Evolutionary conservation across 2,329 filamentous ascomycete genomes (phyloP).

Genomic region (Fusarium marasasianum): DNA sequence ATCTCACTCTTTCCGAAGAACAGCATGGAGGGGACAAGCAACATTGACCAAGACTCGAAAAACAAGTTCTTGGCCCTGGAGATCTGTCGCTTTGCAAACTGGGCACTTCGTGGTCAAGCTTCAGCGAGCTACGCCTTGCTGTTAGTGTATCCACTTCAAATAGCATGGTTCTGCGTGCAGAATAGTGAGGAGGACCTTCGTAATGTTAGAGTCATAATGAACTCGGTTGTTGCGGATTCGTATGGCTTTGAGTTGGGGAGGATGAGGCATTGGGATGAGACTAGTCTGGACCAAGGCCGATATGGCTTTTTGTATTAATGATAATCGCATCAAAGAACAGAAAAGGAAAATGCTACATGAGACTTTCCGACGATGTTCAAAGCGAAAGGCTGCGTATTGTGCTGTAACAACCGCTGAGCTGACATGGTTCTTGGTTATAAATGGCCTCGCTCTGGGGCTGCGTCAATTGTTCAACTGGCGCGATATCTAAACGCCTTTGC

Average conservation of each 20-base stretch:
- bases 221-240: slow-evolving; percentile 12
- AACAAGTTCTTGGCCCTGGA: neutral
- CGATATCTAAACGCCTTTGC: neutral
- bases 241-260: slow-evolving; percentile 22
- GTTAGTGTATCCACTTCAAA: slow-evolving; percentile 20
- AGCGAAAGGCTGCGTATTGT: too few relatives aligned
- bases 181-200: neutral
- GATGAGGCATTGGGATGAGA: slow-evolving; percentile 12
- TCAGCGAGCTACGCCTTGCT: neutral
- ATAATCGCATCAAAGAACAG: rapidly evolving
- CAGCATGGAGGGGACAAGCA: neutral
- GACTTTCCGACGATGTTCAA: rapidly evolving
- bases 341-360: neutral
- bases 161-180: slow-evolving; percentile 20
- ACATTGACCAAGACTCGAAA: neutral
- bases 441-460: too few relatives aligned
- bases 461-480: neutral
- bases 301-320: slow-evolving; percentile 9
- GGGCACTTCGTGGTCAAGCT: neutral
- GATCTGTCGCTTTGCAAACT: slow-evolving; percentile 9
- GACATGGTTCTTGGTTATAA: neutral
- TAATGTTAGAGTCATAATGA: neutral
- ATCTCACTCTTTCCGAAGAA: neutral
- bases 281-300: neutral
- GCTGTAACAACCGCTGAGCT: neutral